Evolutionary conservation across 495 filamentous ascomycete species (phyloP).

Genomic region (Hypoxylon rickii): DNA sequence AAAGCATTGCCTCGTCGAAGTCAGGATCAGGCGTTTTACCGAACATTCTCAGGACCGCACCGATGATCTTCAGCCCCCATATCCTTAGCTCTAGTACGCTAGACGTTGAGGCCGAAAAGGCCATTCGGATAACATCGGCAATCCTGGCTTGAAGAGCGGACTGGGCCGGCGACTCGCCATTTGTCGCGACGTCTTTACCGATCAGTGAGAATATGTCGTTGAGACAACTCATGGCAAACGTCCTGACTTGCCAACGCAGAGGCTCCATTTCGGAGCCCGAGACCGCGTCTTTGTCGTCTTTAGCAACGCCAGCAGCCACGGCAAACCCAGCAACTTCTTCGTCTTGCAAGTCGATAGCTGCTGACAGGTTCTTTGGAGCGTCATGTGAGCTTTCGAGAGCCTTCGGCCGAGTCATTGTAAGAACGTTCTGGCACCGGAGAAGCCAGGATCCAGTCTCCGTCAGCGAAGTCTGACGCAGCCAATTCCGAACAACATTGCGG

Average conservation of each 20-base stretch:
- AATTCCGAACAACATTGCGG: constrained; percentile 81
- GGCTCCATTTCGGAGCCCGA: constrained; percentile 77
- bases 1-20: constrained; percentile 89
- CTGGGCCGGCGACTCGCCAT: constrained; percentile 72
- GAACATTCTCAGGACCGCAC: constrained; percentile 93
- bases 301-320: constrained; percentile 64
- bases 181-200: constrained; percentile 70
- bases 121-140: constrained; percentile 94
- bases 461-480: constrained; percentile 85
- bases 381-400: constrained; percentile 55
- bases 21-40: constrained; percentile 94
- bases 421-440: constrained; percentile 79
- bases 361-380: constrained; percentile 52
- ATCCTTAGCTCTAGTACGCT: constrained; percentile 87
- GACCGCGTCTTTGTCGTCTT: constrained; percentile 64
- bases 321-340: constrained; percentile 97
- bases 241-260: constrained; percentile 92
- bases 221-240: constrained; percentile 92
- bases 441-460: constrained; percentile 81
- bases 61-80: constrained; percentile 89
- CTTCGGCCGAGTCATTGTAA: constrained; percentile 81
- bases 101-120: constrained; percentile 95
- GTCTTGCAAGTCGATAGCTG: constrained; percentile 79
- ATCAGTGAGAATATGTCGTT: constrained; percentile 78
- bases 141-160: constrained; percentile 78